These are phyloP conservation scores for Babjeviella inositovora DNA, from an alignment of 805 yeast species.

Conservation along the genomic window DNA sequence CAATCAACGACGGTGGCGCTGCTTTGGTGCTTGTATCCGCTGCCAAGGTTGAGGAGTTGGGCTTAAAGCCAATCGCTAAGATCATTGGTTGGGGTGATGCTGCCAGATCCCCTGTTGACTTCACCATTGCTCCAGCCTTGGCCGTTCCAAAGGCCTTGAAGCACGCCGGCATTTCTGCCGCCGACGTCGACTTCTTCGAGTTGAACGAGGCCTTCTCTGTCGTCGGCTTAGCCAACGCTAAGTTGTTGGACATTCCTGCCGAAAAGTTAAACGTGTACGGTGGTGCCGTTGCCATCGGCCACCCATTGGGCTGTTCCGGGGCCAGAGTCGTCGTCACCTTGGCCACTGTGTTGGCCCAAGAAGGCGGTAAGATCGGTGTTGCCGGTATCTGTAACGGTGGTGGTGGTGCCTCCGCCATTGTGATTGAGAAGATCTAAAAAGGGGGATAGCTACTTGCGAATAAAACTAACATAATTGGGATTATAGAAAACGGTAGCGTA, in stretches of 20 bases:
- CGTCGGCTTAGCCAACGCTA: slow-evolving; percentile 83
- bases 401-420: slow-evolving; percentile 94
- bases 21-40: slow-evolving; percentile 84
- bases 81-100: slow-evolving; percentile 97
- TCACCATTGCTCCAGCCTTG: slow-evolving; percentile 89
- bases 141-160: slow-evolving; percentile 94
- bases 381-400: slow-evolving; percentile 99
- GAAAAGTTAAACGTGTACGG: slow-evolving; percentile 78
- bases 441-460: no score
- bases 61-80: slow-evolving; percentile 78
- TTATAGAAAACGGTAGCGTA: no score
- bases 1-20: slow-evolving; percentile 96
- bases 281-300: slow-evolving; percentile 94
- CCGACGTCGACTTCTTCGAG: slow-evolving; percentile 80
- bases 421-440: slow-evolving; percentile 52
- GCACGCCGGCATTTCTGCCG: slow-evolving; percentile 53
- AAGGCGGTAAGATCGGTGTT: slow-evolving; percentile 75
- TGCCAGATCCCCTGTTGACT: slow-evolving; percentile 86
- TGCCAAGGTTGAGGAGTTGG: slow-evolving; percentile 69
- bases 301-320: slow-evolving; percentile 94
- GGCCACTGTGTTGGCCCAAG: slow-evolving; percentile 67
- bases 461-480: no score
- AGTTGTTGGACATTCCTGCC: slow-evolving; percentile 44
- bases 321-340: slow-evolving; percentile 86
- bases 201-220: slow-evolving; percentile 97